A percentile compares a stretch with the other conserved stretches of the same genome.
These are phyloP conservation scores for Beta macrorhiza DNA, from an alignment of 179 eudicot species.

Conservation along the genomic window DNA sequence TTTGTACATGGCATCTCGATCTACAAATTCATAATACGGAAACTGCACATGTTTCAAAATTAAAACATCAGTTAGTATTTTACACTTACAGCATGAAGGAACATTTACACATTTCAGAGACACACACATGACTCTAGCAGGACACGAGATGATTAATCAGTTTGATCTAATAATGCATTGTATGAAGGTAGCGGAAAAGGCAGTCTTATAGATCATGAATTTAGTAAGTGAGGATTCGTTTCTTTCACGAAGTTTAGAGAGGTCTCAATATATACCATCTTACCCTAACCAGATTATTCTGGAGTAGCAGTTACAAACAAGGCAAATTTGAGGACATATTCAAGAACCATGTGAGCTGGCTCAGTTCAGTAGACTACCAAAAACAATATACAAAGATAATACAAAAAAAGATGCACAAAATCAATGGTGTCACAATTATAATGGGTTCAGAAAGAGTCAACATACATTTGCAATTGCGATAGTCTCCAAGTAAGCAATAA, in stretches of 20 bases:
- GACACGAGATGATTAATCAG: not conserved
- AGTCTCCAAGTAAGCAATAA: conserved; percentile 95
- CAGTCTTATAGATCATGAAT: not conserved
- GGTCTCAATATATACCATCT: not conserved
- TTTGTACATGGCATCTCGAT: conserved; percentile 92
- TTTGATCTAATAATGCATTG: not conserved
- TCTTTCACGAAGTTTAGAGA: not conserved
- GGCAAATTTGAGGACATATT: not conserved
- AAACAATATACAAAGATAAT: not conserved
- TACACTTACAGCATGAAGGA: not conserved
- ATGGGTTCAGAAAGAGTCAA: conserved; percentile 8
- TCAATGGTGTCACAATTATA: not conserved
- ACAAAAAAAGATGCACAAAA: not conserved
- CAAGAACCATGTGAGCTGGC: not conserved
- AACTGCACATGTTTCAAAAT: conserved; percentile 58
- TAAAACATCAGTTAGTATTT: not conserved
- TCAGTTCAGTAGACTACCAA: not conserved
- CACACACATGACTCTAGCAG: not conserved
- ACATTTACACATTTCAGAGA: not conserved
- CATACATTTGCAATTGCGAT: conserved; percentile 87
- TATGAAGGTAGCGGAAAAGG: not conserved
- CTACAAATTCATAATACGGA: conserved; percentile 89
- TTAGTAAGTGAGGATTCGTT: not conserved
- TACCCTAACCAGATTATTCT: not conserved
- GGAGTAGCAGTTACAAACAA: not conserved